A percentile compares a stretch with the other conserved stretches of the same genome.
These are phyloP conservation scores for Xylaria sp. DNA, from an alignment of 2,329 filamentous ascomycete genomes.

Conservation along the genomic window DNA sequence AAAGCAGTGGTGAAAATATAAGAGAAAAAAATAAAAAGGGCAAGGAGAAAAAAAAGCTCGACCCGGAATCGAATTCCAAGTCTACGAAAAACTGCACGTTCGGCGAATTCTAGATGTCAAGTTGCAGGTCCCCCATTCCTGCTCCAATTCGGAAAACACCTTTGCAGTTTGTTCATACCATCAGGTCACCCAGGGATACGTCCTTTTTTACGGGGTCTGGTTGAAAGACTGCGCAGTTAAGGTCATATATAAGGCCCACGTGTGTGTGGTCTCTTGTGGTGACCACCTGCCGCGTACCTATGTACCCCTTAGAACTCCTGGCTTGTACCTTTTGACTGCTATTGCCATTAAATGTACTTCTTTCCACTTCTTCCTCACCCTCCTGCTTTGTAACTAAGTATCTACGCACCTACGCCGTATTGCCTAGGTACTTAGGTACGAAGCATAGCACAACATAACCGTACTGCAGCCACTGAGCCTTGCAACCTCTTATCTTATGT, in stretches of 20 bases:
- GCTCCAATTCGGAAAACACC: slow-evolving; percentile 29
- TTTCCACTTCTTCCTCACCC: background rate
- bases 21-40: background rate
- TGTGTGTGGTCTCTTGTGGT: background rate
- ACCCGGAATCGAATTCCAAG: slow-evolving; percentile 20
- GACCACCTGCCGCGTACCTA: background rate
- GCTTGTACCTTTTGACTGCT: slow-evolving; percentile 7
- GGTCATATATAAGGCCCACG: slow-evolving; percentile 5
- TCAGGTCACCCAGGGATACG: slow-evolving; percentile 36
- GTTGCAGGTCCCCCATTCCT: slow-evolving; percentile 14
- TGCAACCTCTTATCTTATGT: background rate
- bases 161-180: slow-evolving; percentile 36
- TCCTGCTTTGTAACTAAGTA: slow-evolving; percentile 5
- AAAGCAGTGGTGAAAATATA: background rate
- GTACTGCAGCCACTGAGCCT: background rate
- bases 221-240: background rate
- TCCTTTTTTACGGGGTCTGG: slow-evolving; percentile 34
- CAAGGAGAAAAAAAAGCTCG: slow-evolving; percentile 28
- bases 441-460: background rate
- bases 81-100: slow-evolving; percentile 35
- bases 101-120: slow-evolving; percentile 30
- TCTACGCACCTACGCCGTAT: background rate
- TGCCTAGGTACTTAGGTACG: too few relatives aligned
- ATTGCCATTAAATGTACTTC: slow-evolving; percentile 1
- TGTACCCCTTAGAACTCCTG: background rate